phyloP scores from a whole-genome alignment of 495 filamentous ascomycete genomes.

The Podospora fimiseda region DNA sequence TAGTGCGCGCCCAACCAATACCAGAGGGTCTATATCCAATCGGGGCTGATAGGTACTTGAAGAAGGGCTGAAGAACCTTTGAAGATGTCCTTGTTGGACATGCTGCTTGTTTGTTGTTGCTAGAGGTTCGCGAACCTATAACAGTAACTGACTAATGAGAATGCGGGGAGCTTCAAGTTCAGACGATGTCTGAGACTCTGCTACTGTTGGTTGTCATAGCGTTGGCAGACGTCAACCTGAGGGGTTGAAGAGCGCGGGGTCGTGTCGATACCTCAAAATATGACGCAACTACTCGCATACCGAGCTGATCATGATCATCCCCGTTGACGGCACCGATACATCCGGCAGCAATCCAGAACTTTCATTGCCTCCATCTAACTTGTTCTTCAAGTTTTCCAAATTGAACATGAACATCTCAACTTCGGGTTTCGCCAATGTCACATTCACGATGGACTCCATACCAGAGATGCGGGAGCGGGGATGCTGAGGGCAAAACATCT shows the following conservation, averaged over 20 bases:
- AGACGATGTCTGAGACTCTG: not conserved
- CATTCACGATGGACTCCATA: conserved; percentile 4
- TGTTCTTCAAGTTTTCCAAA: not conserved
- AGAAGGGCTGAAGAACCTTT: too few relatives aligned
- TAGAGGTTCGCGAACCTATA: conserved; percentile 82
- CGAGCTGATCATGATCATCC: not conserved
- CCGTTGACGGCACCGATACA: not conserved
- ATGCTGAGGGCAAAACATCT: conserved; percentile 3
- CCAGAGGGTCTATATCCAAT: not conserved
- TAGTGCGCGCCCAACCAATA: not conserved
- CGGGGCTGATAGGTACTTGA: not conserved
- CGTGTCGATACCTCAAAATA: not conserved
- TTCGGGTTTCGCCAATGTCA: conserved; percentile 1
- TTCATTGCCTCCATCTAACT: not conserved
- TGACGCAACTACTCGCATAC: conserved; percentile 10
- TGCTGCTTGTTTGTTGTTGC: too few relatives aligned
- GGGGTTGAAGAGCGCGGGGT: conserved; percentile 4
- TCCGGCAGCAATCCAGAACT: not conserved
- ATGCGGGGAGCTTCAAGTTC: conserved; percentile 38
- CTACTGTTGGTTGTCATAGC: not conserved
- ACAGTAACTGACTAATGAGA: too few relatives aligned
- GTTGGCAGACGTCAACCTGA: not conserved
- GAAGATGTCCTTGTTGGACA: too few relatives aligned
- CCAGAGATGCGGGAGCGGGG: not conserved
- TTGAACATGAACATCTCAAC: not conserved